These are phyloP conservation scores for Elasticomyces elasticus DNA, from an alignment of 495 filamentous ascomycete genomes.

Conservation along the genomic window DNA sequence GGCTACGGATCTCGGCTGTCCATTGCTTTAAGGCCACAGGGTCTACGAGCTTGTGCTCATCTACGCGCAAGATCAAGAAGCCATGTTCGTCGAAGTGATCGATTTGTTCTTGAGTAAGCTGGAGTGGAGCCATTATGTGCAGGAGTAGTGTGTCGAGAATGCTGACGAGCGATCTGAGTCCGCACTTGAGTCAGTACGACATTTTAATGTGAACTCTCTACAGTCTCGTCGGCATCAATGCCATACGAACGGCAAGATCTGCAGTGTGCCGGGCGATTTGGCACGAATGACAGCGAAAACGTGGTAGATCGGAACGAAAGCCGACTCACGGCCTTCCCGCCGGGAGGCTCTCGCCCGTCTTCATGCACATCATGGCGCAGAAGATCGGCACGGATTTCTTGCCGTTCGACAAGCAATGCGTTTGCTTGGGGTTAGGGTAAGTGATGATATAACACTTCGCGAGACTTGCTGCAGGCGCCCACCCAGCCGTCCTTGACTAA, in stretches of 20 bases:
- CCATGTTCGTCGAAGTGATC: constrained; percentile 33
- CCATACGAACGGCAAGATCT: background rate
- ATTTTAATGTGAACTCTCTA: no score
- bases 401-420: no score
- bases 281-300: no score
- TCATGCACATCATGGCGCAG: background rate
- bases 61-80: constrained; percentile 32
- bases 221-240: background rate
- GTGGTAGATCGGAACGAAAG: background rate
- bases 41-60: constrained; percentile 29
- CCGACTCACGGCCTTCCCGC: background rate
- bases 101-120: constrained; percentile 25
- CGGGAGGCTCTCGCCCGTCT: background rate
- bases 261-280: no score
- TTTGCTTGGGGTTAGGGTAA: no score
- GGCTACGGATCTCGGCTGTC: constrained; percentile 36
- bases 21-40: constrained; percentile 32
- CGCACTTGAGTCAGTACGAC: no score
- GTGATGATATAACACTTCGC: no score
- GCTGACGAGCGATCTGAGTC: no score
- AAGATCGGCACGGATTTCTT: background rate
- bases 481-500: no score
- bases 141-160: no score
- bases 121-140: constrained; percentile 2
- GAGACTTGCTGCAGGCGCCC: no score